Evolutionary conservation across 805 yeast genomes (phyloP).

Genomic region (Metschnikowia similis): DNA sequence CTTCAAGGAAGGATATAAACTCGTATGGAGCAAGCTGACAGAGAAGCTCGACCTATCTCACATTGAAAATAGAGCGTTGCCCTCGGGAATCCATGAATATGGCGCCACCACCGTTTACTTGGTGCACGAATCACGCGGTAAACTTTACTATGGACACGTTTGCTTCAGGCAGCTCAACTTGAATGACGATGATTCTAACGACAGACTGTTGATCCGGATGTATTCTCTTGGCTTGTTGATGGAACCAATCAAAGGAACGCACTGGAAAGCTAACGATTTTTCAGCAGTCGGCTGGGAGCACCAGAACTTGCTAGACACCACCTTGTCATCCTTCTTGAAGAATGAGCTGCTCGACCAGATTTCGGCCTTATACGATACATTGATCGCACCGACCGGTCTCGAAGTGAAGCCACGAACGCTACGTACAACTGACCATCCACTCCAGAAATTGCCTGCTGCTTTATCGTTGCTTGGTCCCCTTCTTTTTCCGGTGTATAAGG

Average conservation of each 20-base stretch:
- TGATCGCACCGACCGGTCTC: slow-evolving; percentile 20
- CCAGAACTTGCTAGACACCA: slow-evolving; percentile 27
- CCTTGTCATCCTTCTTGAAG: slow-evolving; percentile 22
- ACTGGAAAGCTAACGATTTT: slow-evolving; percentile 41
- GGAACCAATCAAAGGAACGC: slow-evolving; percentile 32
- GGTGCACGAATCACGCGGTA: slow-evolving; percentile 22
- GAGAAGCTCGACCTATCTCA: slow-evolving; percentile 21
- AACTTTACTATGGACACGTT: slow-evolving; percentile 32
- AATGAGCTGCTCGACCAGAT: slow-evolving; percentile 18
- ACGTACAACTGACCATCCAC: slow-evolving; percentile 33
- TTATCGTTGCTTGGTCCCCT: slow-evolving; percentile 59
- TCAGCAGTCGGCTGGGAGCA: slow-evolving; percentile 43
- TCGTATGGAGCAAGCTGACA: slow-evolving; percentile 32
- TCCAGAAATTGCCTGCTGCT: slow-evolving; percentile 40
- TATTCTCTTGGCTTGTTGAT: slow-evolving; percentile 61
- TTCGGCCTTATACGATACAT: slow-evolving; percentile 14
- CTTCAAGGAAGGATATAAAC: slow-evolving; percentile 30
- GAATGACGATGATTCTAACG: slow-evolving; percentile 10
- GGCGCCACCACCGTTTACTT: slow-evolving; percentile 27
- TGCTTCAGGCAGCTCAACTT: slow-evolving; percentile 26
- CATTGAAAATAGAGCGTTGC: slow-evolving; percentile 36
- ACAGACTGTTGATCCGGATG: slow-evolving; percentile 46
- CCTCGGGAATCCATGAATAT: slow-evolving; percentile 39
- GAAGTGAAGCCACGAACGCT: slow-evolving; percentile 1
- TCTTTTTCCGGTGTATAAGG: slow-evolving; percentile 60